Percentiles rank a stretch among this genome's conserved stretches.
These are phyloP conservation scores for Cercospora zeina DNA, from an alignment of 2,329 filamentous ascomycete genomes.

Conservation along the genomic window DNA sequence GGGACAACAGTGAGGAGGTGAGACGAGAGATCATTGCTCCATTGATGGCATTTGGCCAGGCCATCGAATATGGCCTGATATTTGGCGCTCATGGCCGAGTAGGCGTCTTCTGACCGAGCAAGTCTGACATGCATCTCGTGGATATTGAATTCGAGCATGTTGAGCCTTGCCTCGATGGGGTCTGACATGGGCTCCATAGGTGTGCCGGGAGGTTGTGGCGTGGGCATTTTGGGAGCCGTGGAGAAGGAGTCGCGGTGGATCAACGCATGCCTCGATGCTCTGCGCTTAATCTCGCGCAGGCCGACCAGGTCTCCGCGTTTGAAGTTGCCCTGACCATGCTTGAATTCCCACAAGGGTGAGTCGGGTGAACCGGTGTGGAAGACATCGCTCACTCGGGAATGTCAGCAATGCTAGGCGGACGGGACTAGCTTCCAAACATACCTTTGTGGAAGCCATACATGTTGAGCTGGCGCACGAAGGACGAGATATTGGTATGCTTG, in stretches of 20 bases:
- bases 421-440: constrained; percentile 44
- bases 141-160: constrained; percentile 74
- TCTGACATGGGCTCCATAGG: constrained; percentile 67
- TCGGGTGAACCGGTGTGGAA: constrained; percentile 95
- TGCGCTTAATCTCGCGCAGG: constrained; percentile 89
- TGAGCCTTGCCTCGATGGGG: constrained; percentile 71
- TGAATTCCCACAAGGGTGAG: constrained; percentile 96
- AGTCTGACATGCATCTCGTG: constrained; percentile 78
- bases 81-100: constrained; percentile 74
- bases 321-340: constrained; percentile 95
- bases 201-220: constrained; percentile 74
- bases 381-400: constrained; percentile 80
- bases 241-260: constrained; percentile 90
- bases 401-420: constrained; percentile 1
- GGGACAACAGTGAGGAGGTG: constrained; percentile 72
- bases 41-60: constrained; percentile 71
- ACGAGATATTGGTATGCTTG: constrained; percentile 98
- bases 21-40: constrained; percentile 81
- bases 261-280: constrained; percentile 87
- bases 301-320: constrained; percentile 91
- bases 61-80: constrained; percentile 81
- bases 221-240: constrained; percentile 65
- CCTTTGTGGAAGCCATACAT: constrained; percentile 99
- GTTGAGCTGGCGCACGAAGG: constrained; percentile 94
- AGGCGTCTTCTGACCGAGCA: constrained; percentile 78